Evolutionary conservation across 805 yeast genomes (phyloP), one percentile per base, ranked within the genome.

Genomic region (Suhomyces kilbournensis): DNA sequence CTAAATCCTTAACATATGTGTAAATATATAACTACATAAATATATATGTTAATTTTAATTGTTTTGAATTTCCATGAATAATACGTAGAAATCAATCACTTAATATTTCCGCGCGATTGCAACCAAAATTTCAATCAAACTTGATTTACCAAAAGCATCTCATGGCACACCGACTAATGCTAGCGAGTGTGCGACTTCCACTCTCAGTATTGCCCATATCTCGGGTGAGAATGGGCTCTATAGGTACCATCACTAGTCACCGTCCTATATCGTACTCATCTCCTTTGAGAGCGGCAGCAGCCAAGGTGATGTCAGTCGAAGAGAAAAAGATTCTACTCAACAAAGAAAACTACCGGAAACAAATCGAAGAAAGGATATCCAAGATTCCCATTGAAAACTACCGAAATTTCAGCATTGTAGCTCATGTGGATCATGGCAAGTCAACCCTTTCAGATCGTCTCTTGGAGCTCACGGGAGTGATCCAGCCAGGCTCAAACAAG

Each of bases 381-480:
- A 77, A 77, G 44, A 90, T 93, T 38, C 98, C 98, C 4, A 78
- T 88, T 23, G 86, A 84, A 53, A 82, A 90, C 57, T 92, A 86
- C 67, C 71, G 98, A 55, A 92, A 91, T 68, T 93, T 94, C 69
- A 89, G 96, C 54, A 92, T 93, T 53, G 97, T 91, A 30, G 98
- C 98, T 2, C 99, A 93, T 74, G 93, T 93, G 20, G 97, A 92
- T 66, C 96, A 88, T 67, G 88, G 88, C 1, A 90, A 90, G 65
- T 87, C 96, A 2, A 93, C 99, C 0, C 70, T 93, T 19, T 87
- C 96, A 56, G 99, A 93, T 65, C 74, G 98, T 47, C 72, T 93
- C 28, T 72, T 93, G 25, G 97, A 94, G 62, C 68, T 90, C 44
- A 94, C 98, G 0, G 93, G 94, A 0, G 97, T 93, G 1, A 88